A percentile compares a stretch with the other conserved stretches of the same genome.
These are phyloP conservation scores for Candida maris DNA, from an alignment of 805 yeast species.

Conservation along the genomic window DNA sequence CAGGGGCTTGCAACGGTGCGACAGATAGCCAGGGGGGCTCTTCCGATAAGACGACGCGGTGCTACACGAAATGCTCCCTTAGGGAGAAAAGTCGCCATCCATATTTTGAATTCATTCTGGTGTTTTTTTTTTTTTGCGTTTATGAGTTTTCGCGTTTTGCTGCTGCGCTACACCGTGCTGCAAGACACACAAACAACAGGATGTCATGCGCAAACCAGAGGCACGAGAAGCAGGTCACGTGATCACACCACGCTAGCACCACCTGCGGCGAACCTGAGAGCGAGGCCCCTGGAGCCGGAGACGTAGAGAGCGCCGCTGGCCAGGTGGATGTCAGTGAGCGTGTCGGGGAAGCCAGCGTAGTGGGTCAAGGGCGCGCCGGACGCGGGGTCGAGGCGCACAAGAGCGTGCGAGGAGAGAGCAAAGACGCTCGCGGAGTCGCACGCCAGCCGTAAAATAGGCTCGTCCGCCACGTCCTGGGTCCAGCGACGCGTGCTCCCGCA, in stretches of 20 bases:
- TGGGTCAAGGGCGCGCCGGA: slow-evolving; percentile 8
- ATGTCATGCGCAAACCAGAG: no score
- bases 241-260: no score
- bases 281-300: neutral
- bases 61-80: neutral
- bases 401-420: slow-evolving; percentile 7
- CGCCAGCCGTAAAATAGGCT: slow-evolving; percentile 1
- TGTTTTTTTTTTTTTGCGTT: neutral
- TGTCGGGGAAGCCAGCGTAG: slow-evolving; percentile 14
- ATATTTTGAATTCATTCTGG: slow-evolving; percentile 1
- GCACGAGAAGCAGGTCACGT: no score
- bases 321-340: slow-evolving; percentile 5
- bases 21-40: no score
- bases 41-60: slow-evolving; percentile 4
- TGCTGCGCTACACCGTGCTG: no score
- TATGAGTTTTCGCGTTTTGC: no score
- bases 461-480: slow-evolving; percentile 7
- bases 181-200: no score
- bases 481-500: slow-evolving; percentile 7
- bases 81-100: slow-evolving; percentile 1
- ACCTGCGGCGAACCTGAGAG: neutral
- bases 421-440: neutral
- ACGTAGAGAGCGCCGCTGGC: neutral
- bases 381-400: slow-evolving; percentile 6
- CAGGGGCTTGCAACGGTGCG: no score